Evolutionary conservation across 176 grass and related monocot species (phyloP).

Genomic region (Neostapfia colusana): DNA sequence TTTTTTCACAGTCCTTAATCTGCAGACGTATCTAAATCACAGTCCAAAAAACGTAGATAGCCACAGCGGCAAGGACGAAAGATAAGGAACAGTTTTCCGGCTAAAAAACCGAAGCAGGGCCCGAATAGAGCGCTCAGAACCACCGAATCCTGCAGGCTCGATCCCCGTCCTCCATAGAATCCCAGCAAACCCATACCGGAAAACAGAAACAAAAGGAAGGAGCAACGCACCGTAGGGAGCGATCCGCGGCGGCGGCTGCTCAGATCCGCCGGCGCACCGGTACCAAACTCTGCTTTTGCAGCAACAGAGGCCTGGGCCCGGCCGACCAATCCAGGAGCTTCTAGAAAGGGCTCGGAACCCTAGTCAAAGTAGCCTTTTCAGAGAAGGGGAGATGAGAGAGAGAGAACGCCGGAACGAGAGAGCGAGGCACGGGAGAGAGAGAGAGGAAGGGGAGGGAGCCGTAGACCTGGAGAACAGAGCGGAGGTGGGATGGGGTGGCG

Average conservation of each 20-base stretch:
- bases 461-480: neutral
- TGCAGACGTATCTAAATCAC: neutral
- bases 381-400: neutral
- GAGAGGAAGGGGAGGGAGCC: no score
- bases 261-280: conserved; percentile 36
- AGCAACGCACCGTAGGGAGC: neutral
- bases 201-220: neutral
- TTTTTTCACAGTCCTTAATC: neutral
- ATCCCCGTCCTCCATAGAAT: neutral
- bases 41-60: neutral
- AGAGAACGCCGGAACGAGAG: neutral
- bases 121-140: neutral
- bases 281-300: neutral
- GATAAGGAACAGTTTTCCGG: no score
- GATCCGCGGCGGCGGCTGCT: neutral
- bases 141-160: neutral
- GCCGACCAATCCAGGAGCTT: conserved; percentile 18
- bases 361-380: neutral
- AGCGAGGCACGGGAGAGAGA: conserved; percentile 7
- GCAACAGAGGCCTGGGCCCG: neutral
- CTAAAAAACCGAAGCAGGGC: neutral
- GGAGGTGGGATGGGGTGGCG: conserved; percentile 39
- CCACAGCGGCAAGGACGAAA: neutral
- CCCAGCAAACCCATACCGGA: neutral
- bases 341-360: conserved; percentile 3